Percentiles rank a stretch among this genome's conserved stretches.
phyloP scores from a whole-genome alignment of 345 rosid genomes.

The rapeseed (Brassica napus) region Da-Ae NC_063452.1:62022501-62023000 shows the following conservation, averaged over 20 bases:
- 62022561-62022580: no score
- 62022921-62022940: background rate
- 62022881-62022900: no score
- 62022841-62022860: background rate
- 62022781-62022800: background rate
- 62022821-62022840: background rate
- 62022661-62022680: background rate
- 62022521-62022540: no score
- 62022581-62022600: no score
- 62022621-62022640: no score
- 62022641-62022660: background rate
- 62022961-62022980: background rate
- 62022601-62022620: no score
- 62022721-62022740: background rate
- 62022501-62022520: no score
- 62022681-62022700: background rate
- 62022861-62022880: background rate
- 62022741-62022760: background rate
- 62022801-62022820: background rate
- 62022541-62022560: no score
- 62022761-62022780: background rate
- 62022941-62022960: background rate
- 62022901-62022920: background rate
- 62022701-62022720: background rate
- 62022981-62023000: background rate